Base-by-base conservation (phyloP, 2,329 filamentous ascomycete species). In the Colletotrichum salicis region DNA sequence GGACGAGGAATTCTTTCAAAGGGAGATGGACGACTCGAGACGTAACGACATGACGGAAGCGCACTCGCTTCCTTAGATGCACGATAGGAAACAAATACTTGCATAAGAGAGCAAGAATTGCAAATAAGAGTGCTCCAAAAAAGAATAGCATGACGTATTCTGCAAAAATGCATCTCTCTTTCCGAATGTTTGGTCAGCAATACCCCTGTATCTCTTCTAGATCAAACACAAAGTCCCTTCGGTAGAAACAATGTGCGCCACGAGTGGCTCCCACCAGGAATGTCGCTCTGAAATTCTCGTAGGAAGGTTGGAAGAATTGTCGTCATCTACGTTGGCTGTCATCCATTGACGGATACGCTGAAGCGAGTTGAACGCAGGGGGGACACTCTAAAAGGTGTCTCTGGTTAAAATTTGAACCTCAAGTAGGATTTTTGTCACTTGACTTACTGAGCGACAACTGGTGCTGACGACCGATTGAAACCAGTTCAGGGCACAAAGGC, bases 181-280 rank as follows among this genome's bases (percentile, higher is more conserved):
- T 29, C 31, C 10, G 10, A 35, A 48, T 11, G 31, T 33, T 4
- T 11, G 48, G 15, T 7, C 15, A 8, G 11, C 22, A 15, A n/a
- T 24, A 5, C 54, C 35, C 59, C 13, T 11, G 4, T 5, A 3
- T 29, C 29, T 24, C 48, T 19, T n/a, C 79, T 75, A 84, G 37
- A 82, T 84, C 60, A 84, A 76, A 74, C 82, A 84, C 51, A 84
- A 73, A 12, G 80, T 79, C 71, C 83, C 81, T 67, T 76, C 59
- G 73, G 81, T 81, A 60, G 75, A 74, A 8, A 77, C 74, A 31
- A 84, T 77, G 59, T 74, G 76, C 41, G 72, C 72, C 22, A 84
- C 80, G 67, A 84, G 77, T n/a, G 72, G 67, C 75, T 84, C 83
- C 82, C 82, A 84, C 83, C 82, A 84, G 24, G 80, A 75, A 37